A percentile compares a stretch with the other conserved stretches of the same genome.
Evolutionary conservation across 805 yeast genomes (phyloP).

Genomic region (Saturnispora hagleri): DNA sequence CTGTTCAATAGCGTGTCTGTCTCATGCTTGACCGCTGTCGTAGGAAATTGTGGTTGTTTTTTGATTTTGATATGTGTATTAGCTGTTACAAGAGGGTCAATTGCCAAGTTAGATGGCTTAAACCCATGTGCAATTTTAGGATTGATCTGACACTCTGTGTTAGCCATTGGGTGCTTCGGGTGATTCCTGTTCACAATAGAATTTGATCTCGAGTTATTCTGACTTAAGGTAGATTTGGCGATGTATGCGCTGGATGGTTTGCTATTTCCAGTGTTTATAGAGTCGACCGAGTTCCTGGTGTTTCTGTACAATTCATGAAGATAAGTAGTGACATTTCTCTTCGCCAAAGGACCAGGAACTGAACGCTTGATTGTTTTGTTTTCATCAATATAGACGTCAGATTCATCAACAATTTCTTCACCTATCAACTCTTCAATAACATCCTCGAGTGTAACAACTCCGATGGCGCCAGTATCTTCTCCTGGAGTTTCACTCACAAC

Average conservation of each 20-base stretch:
- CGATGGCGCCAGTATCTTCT: constrained; percentile 66
- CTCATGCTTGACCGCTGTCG: constrained; percentile 1
- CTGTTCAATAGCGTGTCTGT: background rate
- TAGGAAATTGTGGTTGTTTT: constrained; percentile 34
- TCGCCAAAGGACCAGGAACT: constrained; percentile 67
- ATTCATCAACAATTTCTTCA: constrained; percentile 94
- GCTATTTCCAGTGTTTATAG: constrained; percentile 1
- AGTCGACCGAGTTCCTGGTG: constrained; percentile 8
- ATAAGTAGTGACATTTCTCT: constrained; percentile 59
- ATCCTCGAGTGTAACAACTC: constrained; percentile 89
- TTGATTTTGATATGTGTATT: constrained; percentile 63
- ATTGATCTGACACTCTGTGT: constrained; percentile 10
- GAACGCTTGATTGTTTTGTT: constrained; percentile 75
- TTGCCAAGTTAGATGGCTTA: constrained; percentile 57
- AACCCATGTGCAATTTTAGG: constrained; percentile 26
- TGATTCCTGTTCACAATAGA: background rate
- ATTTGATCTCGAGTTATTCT: background rate
- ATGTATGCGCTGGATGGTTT: constrained; percentile 7
- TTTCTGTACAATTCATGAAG: constrained; percentile 47
- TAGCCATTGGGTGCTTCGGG: background rate
- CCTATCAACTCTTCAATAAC: constrained; percentile 98
- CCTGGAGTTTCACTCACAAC: constrained; percentile 86
- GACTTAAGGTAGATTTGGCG: constrained; percentile 1
- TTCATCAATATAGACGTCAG: constrained; percentile 87
- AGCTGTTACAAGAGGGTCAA: constrained; percentile 58